A percentile compares a stretch with the other conserved stretches of the same genome.
These are phyloP conservation scores for Curvularia sp. DNA, from an alignment of 2,329 filamentous ascomycete genomes.

Conservation along the genomic window DNA sequence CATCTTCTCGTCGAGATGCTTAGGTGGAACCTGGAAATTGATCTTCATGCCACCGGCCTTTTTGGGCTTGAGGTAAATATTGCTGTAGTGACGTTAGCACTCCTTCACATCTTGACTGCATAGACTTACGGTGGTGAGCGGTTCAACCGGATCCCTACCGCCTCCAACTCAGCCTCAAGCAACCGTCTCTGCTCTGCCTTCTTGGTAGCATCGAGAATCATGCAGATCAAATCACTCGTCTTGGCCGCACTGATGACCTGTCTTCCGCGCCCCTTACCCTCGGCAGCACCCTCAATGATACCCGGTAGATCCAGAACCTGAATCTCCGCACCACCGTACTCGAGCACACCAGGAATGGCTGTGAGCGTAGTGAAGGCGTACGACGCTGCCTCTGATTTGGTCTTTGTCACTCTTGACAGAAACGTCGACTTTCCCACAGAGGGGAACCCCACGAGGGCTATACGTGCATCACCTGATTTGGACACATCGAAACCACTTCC, in stretches of 20 bases:
- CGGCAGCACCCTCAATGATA: conserved; percentile 95
- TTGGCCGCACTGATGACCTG: conserved; percentile 98
- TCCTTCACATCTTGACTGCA: neutral
- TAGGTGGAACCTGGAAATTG: conserved; percentile 88
- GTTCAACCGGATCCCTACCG: conserved; percentile 93
- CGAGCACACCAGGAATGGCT: conserved; percentile 94
- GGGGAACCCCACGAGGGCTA: conserved; percentile 97
- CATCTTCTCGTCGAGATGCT: conserved; percentile 96
- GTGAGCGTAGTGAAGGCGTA: conserved; percentile 98
- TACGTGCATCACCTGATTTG: conserved; percentile 95
- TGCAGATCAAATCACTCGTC: conserved; percentile 95
- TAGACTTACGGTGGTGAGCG: conserved; percentile 76
- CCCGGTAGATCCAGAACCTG: conserved; percentile 96
- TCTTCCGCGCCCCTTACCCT: conserved; percentile 92
- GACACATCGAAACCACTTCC: conserved; percentile 88
- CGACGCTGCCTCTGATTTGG: conserved; percentile 91
- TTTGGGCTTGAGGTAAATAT: conserved; percentile 96
- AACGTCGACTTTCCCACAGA: conserved; percentile 99
- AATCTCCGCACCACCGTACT: conserved; percentile 97
- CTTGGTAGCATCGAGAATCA: conserved; percentile 97
- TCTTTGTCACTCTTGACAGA: conserved; percentile 98
- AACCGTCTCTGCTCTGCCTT: conserved; percentile 89
- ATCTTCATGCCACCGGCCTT: conserved; percentile 99
- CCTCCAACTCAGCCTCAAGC: conserved; percentile 90
- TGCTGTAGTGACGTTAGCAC: conserved; percentile 60